Evolutionary conservation across 768 basidiomycete species (phyloP).

Genomic region (Leccinum sublutescens): DNA sequence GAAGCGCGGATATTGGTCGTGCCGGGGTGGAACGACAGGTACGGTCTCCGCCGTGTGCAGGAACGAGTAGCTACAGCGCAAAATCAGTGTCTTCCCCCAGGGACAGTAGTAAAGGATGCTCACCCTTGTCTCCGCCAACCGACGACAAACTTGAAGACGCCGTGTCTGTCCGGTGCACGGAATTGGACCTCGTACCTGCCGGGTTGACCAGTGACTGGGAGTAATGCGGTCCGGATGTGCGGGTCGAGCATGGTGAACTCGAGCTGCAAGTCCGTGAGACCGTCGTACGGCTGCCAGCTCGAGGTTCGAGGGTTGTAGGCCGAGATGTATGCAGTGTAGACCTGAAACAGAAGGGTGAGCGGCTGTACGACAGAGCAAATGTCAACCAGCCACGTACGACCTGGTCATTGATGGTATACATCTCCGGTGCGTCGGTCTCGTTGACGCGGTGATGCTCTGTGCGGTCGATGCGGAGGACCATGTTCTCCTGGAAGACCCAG

Average conservation of each 20-base stretch:
- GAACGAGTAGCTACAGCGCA: slow-evolving; percentile 58
- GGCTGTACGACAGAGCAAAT: not conserved
- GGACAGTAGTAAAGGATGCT: slow-evolving; percentile 23
- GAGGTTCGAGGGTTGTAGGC: slow-evolving; percentile 54
- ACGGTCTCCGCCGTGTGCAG: slow-evolving; percentile 73
- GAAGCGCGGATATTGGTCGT: slow-evolving; percentile 96
- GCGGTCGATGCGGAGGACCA: slow-evolving; percentile 74
- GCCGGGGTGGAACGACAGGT: slow-evolving; percentile 87
- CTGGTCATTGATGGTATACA: slow-evolving; percentile 85
- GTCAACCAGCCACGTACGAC: slow-evolving; percentile 47
- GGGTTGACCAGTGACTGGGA: slow-evolving; percentile 50
- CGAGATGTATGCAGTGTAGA: slow-evolving; percentile 72
- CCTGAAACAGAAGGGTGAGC: slow-evolving; percentile 42
- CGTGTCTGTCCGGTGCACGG: slow-evolving; percentile 91
- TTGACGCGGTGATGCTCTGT: slow-evolving; percentile 72
- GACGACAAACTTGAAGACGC: slow-evolving; percentile 96
- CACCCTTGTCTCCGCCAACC: slow-evolving; percentile 89
- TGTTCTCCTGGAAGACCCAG: slow-evolving; percentile 90
- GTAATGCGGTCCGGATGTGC: slow-evolving; percentile 80
- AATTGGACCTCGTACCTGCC: slow-evolving; percentile 81
- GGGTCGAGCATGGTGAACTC: slow-evolving; percentile 99
- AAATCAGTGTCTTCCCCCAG: not conserved
- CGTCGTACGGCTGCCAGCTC: slow-evolving; percentile 71
- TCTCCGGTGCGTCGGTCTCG: slow-evolving; percentile 56
- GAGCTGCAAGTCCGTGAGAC: slow-evolving; percentile 78